Conservation (phyloP, 2,329 filamentous ascomycete species). For the Pseudocercospora vitis region DNA sequence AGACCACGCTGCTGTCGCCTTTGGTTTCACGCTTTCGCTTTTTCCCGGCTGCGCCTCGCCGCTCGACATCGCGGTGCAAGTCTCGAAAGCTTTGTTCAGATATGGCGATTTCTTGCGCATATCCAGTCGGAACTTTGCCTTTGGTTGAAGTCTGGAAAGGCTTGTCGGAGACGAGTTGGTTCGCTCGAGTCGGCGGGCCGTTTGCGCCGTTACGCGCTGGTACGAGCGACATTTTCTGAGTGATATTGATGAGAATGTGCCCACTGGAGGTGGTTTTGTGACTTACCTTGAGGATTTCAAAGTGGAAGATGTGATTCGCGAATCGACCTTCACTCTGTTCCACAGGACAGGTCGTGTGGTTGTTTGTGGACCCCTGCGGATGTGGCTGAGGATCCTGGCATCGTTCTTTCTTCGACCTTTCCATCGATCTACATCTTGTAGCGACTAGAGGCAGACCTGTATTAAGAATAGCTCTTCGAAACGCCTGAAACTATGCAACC, state of each 20-base stretch:
- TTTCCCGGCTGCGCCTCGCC: slow-evolving; percentile 55
- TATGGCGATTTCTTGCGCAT: slow-evolving; percentile 81
- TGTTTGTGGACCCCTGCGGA: no score
- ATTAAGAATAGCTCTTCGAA: background rate
- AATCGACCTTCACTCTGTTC: background rate
- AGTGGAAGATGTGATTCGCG: background rate
- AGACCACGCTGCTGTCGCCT: slow-evolving; percentile 78
- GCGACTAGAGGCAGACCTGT: background rate
- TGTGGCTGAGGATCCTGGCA: background rate
- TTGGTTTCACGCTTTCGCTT: slow-evolving; percentile 80
- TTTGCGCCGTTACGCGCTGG: slow-evolving; percentile 39
- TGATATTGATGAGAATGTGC: slow-evolving; percentile 13
- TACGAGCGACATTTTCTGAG: slow-evolving; percentile 36
- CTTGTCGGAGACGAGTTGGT: slow-evolving; percentile 30
- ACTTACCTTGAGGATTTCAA: slow-evolving; percentile 20
- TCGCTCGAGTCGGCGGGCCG: slow-evolving; percentile 33
- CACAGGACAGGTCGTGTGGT: no score
- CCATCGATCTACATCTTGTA: background rate
- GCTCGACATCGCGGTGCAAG: slow-evolving; percentile 78
- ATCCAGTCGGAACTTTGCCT: slow-evolving; percentile 66
- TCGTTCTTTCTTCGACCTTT: background rate
- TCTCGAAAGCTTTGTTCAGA: slow-evolving; percentile 87
- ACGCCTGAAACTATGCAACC: no score
- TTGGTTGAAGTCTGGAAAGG: slow-evolving; percentile 39
- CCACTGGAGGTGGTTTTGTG: slow-evolving; percentile 8